Conservation (phyloP, 257 asterid species). For the Gardenia jasminoides region DNA sequence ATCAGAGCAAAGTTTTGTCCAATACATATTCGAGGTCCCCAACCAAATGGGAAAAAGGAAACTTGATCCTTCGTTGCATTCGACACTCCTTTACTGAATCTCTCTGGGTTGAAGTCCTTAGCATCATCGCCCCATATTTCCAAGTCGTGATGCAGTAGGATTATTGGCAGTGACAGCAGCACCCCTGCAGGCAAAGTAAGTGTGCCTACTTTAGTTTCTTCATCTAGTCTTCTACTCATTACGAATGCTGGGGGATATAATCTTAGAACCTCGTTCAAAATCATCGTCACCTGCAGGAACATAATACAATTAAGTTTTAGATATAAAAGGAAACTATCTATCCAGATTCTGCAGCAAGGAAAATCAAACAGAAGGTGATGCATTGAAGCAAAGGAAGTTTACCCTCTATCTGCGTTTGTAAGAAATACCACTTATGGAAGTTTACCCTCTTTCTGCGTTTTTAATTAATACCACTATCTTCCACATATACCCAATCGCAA, state of each 20-base stretch:
- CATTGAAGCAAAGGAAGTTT: no score
- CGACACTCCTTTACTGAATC: conserved; percentile 26
- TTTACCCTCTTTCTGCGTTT: no score
- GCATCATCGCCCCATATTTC: conserved; percentile 31
- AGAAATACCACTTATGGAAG: no score
- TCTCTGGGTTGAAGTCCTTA: conserved; percentile 28
- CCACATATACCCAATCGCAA: no score
- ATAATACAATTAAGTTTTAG: no score
- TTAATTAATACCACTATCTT: no score
- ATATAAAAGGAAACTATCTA: no score
- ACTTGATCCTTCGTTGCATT: conserved; percentile 20
- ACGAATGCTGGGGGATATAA: conserved; percentile 26
- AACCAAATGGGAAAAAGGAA: conserved; percentile 18
- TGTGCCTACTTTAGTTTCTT: conserved; percentile 36
- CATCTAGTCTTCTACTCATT: conserved; percentile 11
- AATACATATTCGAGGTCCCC: conserved; percentile 31
- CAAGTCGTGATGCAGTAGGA: conserved; percentile 16
- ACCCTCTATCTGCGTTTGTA: no score
- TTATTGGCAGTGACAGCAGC: conserved; percentile 11
- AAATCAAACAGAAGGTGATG: neutral
- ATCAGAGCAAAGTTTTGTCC: conserved; percentile 24
- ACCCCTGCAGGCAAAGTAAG: conserved; percentile 35
- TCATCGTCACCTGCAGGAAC: conserved; percentile 35
- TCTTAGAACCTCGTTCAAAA: conserved; percentile 40
- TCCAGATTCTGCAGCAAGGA: no score